Conservation (phyloP, 2,329 filamentous ascomycete species). For the Aureobasidium sp. region DNA sequence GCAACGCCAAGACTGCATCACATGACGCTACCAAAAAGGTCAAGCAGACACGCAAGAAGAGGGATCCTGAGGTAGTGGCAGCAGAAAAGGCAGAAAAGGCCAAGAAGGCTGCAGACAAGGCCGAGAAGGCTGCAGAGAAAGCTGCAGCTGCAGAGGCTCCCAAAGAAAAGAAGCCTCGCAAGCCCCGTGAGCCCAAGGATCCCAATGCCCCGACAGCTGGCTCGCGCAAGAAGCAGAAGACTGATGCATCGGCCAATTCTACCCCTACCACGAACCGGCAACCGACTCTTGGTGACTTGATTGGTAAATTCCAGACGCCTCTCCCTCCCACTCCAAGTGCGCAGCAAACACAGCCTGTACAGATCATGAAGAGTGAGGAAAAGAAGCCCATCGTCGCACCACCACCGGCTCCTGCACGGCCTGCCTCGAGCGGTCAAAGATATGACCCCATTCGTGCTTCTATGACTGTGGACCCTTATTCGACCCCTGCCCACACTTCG, state of each 20-base stretch:
- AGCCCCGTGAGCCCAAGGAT: conserved; percentile 41
- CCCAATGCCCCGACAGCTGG: conserved; percentile 30
- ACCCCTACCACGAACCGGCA: conserved; percentile 21
- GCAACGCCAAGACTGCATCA: conserved; percentile 25
- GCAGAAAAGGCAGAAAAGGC: conserved; percentile 21
- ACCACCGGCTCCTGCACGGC: conserved; percentile 30
- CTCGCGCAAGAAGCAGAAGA: conserved; percentile 42
- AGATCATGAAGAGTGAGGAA: conserved; percentile 2
- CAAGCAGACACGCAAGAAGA: conserved; percentile 33
- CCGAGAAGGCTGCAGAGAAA: conserved; percentile 24
- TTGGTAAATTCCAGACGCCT: conserved; percentile 23
- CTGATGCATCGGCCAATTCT: conserved; percentile 19
- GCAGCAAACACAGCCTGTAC: conserved; percentile 13
- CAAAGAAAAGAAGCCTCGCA: conserved; percentile 36
- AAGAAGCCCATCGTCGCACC: neutral
- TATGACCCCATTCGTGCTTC: conserved; percentile 75
- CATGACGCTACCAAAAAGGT: conserved; percentile 24
- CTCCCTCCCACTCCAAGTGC: conserved; percentile 18
- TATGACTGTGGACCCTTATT: conserved; percentile 41
- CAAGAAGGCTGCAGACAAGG: conserved; percentile 15
- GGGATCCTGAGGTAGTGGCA: conserved; percentile 28
- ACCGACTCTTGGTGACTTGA: conserved; percentile 34
- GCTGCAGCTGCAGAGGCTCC: conserved; percentile 24
- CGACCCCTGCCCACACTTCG: conserved; percentile 19
- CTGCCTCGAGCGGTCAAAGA: conserved; percentile 64